Conservation (phyloP, 2,329 filamentous ascomycete species). For the Aspergillus sclerotialis region DNA sequence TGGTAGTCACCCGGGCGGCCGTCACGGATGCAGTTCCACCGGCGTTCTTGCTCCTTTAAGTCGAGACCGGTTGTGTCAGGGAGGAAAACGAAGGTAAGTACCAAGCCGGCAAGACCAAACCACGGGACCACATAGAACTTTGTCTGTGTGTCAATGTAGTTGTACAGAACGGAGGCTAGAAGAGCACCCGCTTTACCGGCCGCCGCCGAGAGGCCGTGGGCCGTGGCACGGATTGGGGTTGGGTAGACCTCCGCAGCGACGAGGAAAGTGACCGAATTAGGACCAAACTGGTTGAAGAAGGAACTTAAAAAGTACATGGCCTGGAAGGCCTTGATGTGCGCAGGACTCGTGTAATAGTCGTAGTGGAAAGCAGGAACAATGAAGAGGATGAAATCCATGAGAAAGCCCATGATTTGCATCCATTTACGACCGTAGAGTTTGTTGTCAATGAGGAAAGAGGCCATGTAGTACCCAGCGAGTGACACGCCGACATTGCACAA, state of each 20-base stretch:
- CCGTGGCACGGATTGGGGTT: conserved; percentile 83
- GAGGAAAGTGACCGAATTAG: conserved; percentile 93
- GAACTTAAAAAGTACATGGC: conserved; percentile 97
- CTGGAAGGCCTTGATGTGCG: conserved; percentile 81
- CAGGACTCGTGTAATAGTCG: conserved; percentile 67
- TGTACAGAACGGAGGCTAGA: conserved; percentile 81
- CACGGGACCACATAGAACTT: conserved; percentile 93
- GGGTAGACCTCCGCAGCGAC: conserved; percentile 96
- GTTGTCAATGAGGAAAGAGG: conserved; percentile 85
- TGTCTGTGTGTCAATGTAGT: conserved; percentile 78
- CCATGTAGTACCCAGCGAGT: conserved; percentile 81
- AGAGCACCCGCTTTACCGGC: conserved; percentile 84
- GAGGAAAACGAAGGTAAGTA: conserved; percentile 77
- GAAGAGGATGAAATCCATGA: conserved; percentile 90
- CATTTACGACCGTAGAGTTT: conserved; percentile 93
- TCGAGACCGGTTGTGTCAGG: conserved; percentile 97
- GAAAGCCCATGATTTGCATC: conserved; percentile 93
- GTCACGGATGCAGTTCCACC: conserved; percentile 78
- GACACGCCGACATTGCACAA: conserved; percentile 84
- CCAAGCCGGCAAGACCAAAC: conserved; percentile 83
- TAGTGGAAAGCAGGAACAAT: conserved; percentile 84
- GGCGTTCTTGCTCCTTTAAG: conserved; percentile 92
- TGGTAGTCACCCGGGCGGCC: conserved; percentile 79
- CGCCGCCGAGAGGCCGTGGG: conserved; percentile 91
- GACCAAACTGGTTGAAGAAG: conserved; percentile 98